Evolutionary conservation across 345 rosid species (phyloP), one percentile per base, ranked within the genome.

Genomic region (Gossypium sturtianum): DNA sequence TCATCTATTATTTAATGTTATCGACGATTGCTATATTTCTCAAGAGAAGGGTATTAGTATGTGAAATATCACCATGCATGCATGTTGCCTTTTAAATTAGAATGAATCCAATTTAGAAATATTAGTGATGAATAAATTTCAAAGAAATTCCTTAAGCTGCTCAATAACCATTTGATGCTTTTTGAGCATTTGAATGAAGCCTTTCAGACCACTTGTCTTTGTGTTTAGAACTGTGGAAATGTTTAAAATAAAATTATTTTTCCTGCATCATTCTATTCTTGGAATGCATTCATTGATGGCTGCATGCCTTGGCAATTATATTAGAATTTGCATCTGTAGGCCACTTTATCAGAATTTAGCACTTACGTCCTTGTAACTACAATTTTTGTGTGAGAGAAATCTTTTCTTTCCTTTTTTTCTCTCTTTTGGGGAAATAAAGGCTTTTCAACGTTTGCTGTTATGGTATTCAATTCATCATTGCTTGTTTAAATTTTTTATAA

Each of bases 1-100:
- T 76, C 74, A 51, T 7, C 56, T 38, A 22, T 48, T 60, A 48
- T n/a, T 63, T 48, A 74, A 67, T 72, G 61, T 45, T 49, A 41
- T 47, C 52, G 45, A 11, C 61, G 16, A 45, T 27, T 38, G 1
- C 20, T 43, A 29, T 68, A 52, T 59, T 51, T 34, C 25, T 49
- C n/a, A 8, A 53, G 23, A 11, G 29, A 9, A 71, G 57, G 4
- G 15, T 9, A 51, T 19, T 74, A 70, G 52, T 4, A 38, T 20
- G 23, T 45, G 57, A 76, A 61, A 29, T 72, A 20, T 43, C 34
- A 43, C 16, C 11, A 29, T 61, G 53, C 27, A 60, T 22, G 7
- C 12, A 41, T 19, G 12, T 17, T 12, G 17, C 43, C 20, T 60
- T 61, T 45, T 47, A 7, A 44, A 54, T 12, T 17, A 66, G 56